phyloP scores from a whole-genome alignment of 1,284 basidiomycete species.

The Schizopora paradoxa region DNA sequence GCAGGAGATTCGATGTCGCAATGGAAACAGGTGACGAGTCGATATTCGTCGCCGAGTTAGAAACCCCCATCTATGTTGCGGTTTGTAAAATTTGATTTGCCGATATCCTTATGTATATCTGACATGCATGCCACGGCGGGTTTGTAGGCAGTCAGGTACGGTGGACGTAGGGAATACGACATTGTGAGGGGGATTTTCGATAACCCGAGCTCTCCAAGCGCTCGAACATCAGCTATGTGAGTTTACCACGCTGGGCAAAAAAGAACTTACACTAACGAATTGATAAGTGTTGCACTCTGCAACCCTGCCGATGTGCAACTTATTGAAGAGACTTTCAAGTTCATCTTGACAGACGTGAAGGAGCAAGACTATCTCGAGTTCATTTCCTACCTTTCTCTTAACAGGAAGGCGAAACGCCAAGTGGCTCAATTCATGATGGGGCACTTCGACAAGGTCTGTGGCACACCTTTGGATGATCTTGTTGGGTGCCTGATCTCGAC shows the following conservation, averaged over 20 bases:
- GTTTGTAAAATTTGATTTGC: slow-evolving; percentile 44
- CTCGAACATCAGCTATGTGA: slow-evolving; percentile 30
- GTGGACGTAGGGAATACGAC: slow-evolving; percentile 76
- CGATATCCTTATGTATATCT: slow-evolving; percentile 17
- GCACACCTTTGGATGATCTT: background rate
- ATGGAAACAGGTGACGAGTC: slow-evolving; percentile 73
- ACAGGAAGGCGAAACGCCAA: slow-evolving; percentile 39
- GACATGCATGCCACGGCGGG: background rate
- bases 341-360: slow-evolving; percentile 50
- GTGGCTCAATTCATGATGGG: slow-evolving; percentile 45
- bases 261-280: background rate
- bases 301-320: slow-evolving; percentile 40
- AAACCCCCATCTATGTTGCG: slow-evolving; percentile 44
- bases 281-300: slow-evolving; percentile 37
- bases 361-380: slow-evolving; percentile 64
- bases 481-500: background rate
- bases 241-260: slow-evolving; percentile 4
- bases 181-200: slow-evolving; percentile 66
- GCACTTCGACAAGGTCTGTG: slow-evolving; percentile 53
- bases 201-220: slow-evolving; percentile 69
- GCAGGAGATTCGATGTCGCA: slow-evolving; percentile 69
- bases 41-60: slow-evolving; percentile 74
- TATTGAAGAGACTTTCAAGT: slow-evolving; percentile 54
- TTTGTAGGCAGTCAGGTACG: slow-evolving; percentile 68
- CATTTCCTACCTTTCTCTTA: slow-evolving; percentile 39